Evolutionary conservation across 352 stramenopile species (phyloP).

Genomic region (Pythium chondricola): DNA sequence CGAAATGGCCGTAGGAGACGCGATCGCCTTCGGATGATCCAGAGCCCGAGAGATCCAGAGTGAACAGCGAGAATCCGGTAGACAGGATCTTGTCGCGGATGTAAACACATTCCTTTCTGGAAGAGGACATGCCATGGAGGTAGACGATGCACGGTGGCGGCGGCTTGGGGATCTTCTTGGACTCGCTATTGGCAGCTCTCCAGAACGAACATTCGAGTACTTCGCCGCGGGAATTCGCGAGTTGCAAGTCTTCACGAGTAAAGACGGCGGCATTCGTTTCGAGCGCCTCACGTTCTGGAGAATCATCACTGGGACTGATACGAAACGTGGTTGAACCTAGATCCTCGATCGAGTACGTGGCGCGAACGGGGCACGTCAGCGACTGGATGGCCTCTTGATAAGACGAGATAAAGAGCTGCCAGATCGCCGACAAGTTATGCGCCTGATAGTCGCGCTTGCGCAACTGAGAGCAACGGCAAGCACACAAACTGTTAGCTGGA

Average conservation of each 20-base stretch:
- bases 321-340: constrained; percentile 29
- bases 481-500: too few species aligned
- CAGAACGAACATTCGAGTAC: constrained; percentile 71
- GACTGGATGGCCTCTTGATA: constrained; percentile 75
- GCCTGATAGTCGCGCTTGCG: constrained; percentile 47
- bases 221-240: constrained; percentile 43
- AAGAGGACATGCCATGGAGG: constrained; percentile 75
- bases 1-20: constrained; percentile 66
- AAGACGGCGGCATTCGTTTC: too few species aligned
- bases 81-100: constrained; percentile 43
- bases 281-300: too few species aligned
- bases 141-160: constrained; percentile 58
- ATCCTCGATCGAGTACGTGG: constrained; percentile 48
- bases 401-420: constrained; percentile 60
- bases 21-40: constrained; percentile 56
- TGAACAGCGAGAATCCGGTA: constrained; percentile 60
- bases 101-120: constrained; percentile 70
- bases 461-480: constrained; percentile 33
- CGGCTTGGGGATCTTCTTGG: neutral
- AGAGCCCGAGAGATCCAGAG: constrained; percentile 67
- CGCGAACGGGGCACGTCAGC: constrained; percentile 53
- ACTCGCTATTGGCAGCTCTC: constrained; percentile 14
- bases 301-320: constrained; percentile 3
- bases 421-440: constrained; percentile 51
- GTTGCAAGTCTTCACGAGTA: constrained; percentile 52